Base-by-base conservation (phyloP, 768 basidiomycete species). In the Leucosporidium yakuticum region DNA sequence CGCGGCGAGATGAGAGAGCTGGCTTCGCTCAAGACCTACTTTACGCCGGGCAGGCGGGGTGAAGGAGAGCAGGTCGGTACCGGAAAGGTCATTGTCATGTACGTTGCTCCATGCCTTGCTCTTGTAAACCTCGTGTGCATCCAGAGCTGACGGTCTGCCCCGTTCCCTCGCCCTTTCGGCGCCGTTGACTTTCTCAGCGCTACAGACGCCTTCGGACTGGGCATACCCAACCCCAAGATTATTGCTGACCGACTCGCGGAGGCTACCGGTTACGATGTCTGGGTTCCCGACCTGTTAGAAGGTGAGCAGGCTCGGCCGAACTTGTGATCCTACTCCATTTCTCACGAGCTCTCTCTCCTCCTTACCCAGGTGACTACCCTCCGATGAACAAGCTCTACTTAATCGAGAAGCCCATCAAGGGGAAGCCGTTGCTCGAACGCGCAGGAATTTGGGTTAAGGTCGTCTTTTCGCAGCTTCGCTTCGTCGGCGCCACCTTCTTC, bases 191-290 rank as follows among this genome's bases (percentile, higher is more conserved):
- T 15, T 14, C 8, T 7, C 62, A 62, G 62, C 5, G 62, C 50
- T 6, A 25, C 54, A 44, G 63, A 64, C 31, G 32, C 57, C 44
- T 64, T 64, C 47, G 63, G 63, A 7, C 44, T 64, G 19, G 63
- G 36, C 4, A 32, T 64, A 1, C 25, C 36, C n/a, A 64, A 64
- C 48, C 21, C 54, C 39, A 57, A 29, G 55, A 21, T 64, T 21
- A 49, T 56, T 27, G 63, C 63, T 15, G 63, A 64, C 32, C 14
- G 20, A 4, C 32, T 64, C 21, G 55, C 55, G 0, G 19, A 29
- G 12, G 5, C 4, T 39, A 64, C 63, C 7, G 54, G 54, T 1
- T 21, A 48, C 23, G 31, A 32, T 3, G 32, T 48, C 27, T 56
- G 20, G 54, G 56, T 57, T 17, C 63, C 63, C 8, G 63, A 64